Evolutionary conservation across 768 basidiomycete species (phyloP).

Genomic region (Suillus plorans): DNA sequence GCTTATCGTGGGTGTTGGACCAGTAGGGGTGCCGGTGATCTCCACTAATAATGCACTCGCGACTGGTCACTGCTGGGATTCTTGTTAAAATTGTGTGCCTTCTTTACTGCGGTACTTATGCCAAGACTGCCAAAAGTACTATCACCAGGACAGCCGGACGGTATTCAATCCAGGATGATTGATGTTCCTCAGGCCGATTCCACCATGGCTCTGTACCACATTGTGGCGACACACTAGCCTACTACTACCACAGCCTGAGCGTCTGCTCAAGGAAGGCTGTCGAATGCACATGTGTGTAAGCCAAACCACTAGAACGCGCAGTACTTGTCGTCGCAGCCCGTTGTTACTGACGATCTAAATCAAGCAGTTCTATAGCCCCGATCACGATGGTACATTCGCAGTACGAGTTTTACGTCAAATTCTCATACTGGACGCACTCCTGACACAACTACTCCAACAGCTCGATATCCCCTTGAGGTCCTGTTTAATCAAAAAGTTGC

Average conservation of each 20-base stretch:
- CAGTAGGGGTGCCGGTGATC: constrained; percentile 54
- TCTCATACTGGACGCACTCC: constrained; percentile 46
- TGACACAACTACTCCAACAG: constrained; percentile 59
- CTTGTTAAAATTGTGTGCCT: too few species aligned
- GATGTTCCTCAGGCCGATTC: constrained; percentile 47
- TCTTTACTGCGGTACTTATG: too few species aligned
- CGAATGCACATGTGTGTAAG: constrained; percentile 69
- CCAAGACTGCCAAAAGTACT: too few species aligned
- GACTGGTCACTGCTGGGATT: too few species aligned
- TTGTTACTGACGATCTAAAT: neutral
- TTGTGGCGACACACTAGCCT: neutral
- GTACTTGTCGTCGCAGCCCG: neutral
- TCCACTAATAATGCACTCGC: constrained; percentile 42
- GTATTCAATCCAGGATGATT: constrained; percentile 53
- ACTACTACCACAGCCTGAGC: neutral
- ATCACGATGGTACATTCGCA: constrained; percentile 55
- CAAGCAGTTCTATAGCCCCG: constrained; percentile 7
- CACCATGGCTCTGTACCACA: neutral
- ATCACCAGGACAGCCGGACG: constrained; percentile 22
- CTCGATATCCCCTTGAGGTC: constrained; percentile 72
- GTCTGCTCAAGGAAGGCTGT: constrained; percentile 51
- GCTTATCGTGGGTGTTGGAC: constrained; percentile 50
- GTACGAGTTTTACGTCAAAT: constrained; percentile 28
- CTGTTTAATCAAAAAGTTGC: constrained; percentile 42
- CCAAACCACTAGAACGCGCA: constrained; percentile 1